Conservation (phyloP, 306 rosid species). For the Cicer yamashitae region DNA sequence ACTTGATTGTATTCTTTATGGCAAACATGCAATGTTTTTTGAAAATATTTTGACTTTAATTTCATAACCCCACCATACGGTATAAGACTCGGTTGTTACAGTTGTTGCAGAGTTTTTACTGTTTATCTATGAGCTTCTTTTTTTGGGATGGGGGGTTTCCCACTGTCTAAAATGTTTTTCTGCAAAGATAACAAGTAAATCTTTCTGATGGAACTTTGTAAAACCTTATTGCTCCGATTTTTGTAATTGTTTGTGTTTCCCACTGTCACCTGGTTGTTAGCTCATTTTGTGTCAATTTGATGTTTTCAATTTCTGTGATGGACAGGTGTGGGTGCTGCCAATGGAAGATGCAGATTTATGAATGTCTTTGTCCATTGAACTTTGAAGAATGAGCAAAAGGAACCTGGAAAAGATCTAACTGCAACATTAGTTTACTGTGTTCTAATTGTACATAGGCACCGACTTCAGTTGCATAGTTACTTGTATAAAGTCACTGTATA, state of each 20-base stretch:
- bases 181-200: neutral
- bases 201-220: conserved; percentile 12
- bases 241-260: conserved; percentile 6
- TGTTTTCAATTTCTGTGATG: conserved; percentile 74
- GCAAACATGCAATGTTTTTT: neutral
- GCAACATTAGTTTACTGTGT: conserved; percentile 46
- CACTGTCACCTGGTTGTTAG: conserved; percentile 45
- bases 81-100: neutral
- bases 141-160: neutral
- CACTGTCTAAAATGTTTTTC: conserved; percentile 11
- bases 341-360: conserved; percentile 78
- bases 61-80: neutral
- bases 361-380: conserved; percentile 87
- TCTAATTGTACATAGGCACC: conserved; percentile 52
- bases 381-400: conserved; percentile 71
- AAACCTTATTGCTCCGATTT: conserved; percentile 1
- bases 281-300: conserved; percentile 76
- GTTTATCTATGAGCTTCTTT: neutral
- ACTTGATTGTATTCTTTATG: neutral
- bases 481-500: conserved; percentile 52
- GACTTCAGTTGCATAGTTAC: conserved; percentile 48
- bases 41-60: conserved; percentile 19
- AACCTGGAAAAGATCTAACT: conserved; percentile 56
- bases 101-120: neutral
- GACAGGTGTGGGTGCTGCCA: conserved; percentile 80